Percentiles rank a stretch among this genome's conserved stretches.
phyloP scores from a whole-genome alignment of 2,329 filamentous ascomycete species.

The Gremmenia infestans region DNA sequence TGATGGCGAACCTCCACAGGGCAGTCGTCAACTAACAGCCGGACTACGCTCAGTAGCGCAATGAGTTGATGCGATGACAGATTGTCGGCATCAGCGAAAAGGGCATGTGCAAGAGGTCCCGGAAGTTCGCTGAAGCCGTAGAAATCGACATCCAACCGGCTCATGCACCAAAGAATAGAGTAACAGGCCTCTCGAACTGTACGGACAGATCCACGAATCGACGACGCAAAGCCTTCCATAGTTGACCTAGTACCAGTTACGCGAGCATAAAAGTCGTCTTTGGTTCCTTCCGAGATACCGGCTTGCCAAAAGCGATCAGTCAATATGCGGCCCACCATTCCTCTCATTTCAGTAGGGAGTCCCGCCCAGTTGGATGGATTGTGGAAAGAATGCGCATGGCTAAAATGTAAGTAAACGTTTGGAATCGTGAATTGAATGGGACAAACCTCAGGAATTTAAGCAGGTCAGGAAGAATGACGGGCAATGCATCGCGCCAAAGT shows the following conservation, averaged over 20 bases:
- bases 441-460: slow-evolving; percentile 68
- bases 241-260: slow-evolving; percentile 86
- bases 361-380: slow-evolving; percentile 79
- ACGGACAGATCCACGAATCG: slow-evolving; percentile 81
- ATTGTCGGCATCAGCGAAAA: slow-evolving; percentile 77
- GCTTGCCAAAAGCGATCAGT: slow-evolving; percentile 98
- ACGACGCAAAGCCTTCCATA: slow-evolving; percentile 89
- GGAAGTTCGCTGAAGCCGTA: slow-evolving; percentile 87
- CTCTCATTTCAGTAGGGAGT: slow-evolving; percentile 68
- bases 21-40: slow-evolving; percentile 88
- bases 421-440: slow-evolving; percentile 18
- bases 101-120: slow-evolving; percentile 71
- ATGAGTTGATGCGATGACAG: slow-evolving; percentile 91
- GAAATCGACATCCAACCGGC: slow-evolving; percentile 78
- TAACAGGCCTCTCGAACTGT: slow-evolving; percentile 92
- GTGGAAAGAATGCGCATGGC: slow-evolving; percentile 87
- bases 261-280: slow-evolving; percentile 92
- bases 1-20: slow-evolving; percentile 70
- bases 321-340: slow-evolving; percentile 74
- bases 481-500: slow-evolving; percentile 82
- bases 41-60: slow-evolving; percentile 82
- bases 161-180: slow-evolving; percentile 91
- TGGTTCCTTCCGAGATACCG: slow-evolving; percentile 90
- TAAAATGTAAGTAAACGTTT: slow-evolving; percentile 30
- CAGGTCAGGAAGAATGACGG: slow-evolving; percentile 77